Evolutionary conservation across 2,329 filamentous ascomycete genomes (phyloP).

Genomic region (Ascochyta rabiei): DNA sequence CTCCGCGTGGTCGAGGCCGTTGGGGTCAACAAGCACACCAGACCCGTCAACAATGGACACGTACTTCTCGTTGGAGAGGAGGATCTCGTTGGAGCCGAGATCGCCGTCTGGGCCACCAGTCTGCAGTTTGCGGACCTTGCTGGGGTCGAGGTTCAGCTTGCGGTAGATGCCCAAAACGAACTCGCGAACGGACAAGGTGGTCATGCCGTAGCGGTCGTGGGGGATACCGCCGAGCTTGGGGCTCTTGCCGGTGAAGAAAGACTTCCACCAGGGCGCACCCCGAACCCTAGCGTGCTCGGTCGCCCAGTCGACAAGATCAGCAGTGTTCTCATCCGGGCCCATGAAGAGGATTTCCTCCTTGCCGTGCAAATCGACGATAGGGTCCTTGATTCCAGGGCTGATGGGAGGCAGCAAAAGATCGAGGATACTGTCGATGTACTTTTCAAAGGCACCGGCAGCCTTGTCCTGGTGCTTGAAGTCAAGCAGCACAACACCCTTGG

Average conservation of each 20-base stretch:
- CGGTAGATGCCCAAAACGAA: slow-evolving; percentile 97
- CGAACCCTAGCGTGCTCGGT: slow-evolving; percentile 88
- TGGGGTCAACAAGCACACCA: slow-evolving; percentile 90
- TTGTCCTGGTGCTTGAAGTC: slow-evolving; percentile 95
- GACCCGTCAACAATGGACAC: slow-evolving; percentile 94
- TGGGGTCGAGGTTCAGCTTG: slow-evolving; percentile 88
- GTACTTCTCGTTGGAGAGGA: slow-evolving; percentile 95
- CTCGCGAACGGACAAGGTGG: slow-evolving; percentile 92
- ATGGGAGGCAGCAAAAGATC: slow-evolving; percentile 88
- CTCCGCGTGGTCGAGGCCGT: slow-evolving; percentile 84
- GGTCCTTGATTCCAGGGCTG: slow-evolving; percentile 98
- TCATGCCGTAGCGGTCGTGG: slow-evolving; percentile 97
- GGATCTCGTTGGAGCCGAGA: slow-evolving; percentile 95
- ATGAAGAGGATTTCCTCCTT: slow-evolving; percentile 98
- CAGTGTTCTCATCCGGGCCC: slow-evolving; percentile 98
- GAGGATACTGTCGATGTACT: slow-evolving; percentile 98
- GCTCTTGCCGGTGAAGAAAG: slow-evolving; percentile 99
- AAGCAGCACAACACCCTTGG: slow-evolving; percentile 95
- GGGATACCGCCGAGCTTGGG: slow-evolving; percentile 95
- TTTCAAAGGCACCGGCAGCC: slow-evolving; percentile 90
- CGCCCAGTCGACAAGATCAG: slow-evolving; percentile 97
- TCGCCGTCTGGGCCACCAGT: slow-evolving; percentile 97
- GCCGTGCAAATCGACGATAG: slow-evolving; percentile 92
- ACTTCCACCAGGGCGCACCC: slow-evolving; percentile 99
- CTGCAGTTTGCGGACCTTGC: slow-evolving; percentile 89